A percentile compares a stretch with the other conserved stretches of the same genome.
Conservation (phyloP, 257 asterid genomes). For the Lithospermum erythrorhizon region DNA sequence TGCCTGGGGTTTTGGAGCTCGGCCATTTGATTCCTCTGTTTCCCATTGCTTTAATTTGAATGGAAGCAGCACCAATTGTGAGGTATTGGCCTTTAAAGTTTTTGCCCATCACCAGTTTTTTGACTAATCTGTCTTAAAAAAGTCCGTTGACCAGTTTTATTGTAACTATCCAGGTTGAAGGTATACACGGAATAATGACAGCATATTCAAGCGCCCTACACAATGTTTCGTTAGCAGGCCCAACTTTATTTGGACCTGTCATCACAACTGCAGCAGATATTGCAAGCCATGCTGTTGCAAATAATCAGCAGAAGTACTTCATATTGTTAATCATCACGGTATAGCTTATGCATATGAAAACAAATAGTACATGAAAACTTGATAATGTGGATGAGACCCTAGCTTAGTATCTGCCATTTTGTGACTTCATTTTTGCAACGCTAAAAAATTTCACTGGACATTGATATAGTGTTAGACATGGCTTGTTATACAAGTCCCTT, state of each 20-base stretch:
- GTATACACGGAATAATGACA: slow-evolving; percentile 75
- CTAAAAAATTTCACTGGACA: too few species aligned
- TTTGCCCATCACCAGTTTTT: background rate
- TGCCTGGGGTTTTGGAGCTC: slow-evolving; percentile 99
- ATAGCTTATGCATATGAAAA: slow-evolving; percentile 8
- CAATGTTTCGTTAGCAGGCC: slow-evolving; percentile 94
- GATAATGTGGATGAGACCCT: too few species aligned
- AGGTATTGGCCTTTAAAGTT: slow-evolving; percentile 36
- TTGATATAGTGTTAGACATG: too few species aligned
- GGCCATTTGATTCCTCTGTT: slow-evolving; percentile 96
- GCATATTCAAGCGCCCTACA: slow-evolving; percentile 81
- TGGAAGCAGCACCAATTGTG: slow-evolving; percentile 79
- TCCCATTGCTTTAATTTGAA: slow-evolving; percentile 96
- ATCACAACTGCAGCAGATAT: slow-evolving; percentile 75
- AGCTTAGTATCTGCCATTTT: too few species aligned
- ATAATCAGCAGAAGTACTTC: slow-evolving; percentile 62
- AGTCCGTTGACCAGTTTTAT: slow-evolving; percentile 9
- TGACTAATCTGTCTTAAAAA: slow-evolving; percentile 3
- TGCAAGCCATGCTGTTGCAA: slow-evolving; percentile 74
- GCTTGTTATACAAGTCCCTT: too few species aligned
- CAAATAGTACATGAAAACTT: background rate
- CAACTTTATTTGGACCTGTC: slow-evolving; percentile 87
- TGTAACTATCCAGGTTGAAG: slow-evolving; percentile 56
- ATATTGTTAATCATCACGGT: slow-evolving; percentile 88
- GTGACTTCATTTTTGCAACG: too few species aligned